Evolutionary conservation across 2,329 filamentous ascomycete species (phyloP).

Genomic region (Microcyclosporella mali): DNA sequence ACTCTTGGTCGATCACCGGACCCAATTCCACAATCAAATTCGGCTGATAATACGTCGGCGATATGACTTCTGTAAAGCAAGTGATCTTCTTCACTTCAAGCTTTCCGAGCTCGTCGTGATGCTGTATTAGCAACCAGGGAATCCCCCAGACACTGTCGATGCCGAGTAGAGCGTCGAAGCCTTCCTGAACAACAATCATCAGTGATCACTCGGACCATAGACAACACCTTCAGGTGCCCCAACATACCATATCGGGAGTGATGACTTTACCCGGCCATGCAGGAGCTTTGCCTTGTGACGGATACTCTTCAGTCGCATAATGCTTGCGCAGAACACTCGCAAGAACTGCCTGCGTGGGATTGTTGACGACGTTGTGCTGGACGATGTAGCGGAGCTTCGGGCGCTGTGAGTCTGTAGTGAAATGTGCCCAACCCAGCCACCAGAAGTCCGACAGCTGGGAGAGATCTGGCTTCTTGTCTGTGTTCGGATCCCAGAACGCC

Average conservation of each 20-base stretch:
- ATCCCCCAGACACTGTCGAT: not conserved
- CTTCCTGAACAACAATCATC: not conserved
- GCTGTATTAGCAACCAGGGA: slow-evolving; percentile 1
- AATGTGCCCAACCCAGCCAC: slow-evolving; percentile 3
- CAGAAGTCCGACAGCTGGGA: slow-evolving; percentile 2
- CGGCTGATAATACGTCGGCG: not conserved
- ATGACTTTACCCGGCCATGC: slow-evolving; percentile 1
- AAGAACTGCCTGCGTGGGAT: not conserved
- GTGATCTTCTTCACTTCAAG: slow-evolving; percentile 3
- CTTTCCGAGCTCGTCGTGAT: not conserved
- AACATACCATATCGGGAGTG: slow-evolving; percentile 1
- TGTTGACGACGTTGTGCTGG: slow-evolving; percentile 3
- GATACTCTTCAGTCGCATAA: not conserved
- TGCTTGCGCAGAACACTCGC: not conserved
- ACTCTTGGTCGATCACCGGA: too few relatives aligned
- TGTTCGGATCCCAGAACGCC: not conserved
- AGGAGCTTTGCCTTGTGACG: not conserved
- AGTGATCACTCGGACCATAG: not conserved
- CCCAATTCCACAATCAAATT: slow-evolving; percentile 1
- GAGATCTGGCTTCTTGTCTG: not conserved
- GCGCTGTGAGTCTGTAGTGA: not conserved
- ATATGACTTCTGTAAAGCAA: not conserved
- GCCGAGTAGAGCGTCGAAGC: not conserved
- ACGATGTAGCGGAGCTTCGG: not conserved
- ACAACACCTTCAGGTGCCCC: too few relatives aligned